Base-by-base conservation (phyloP, 768 basidiomycete species). In the Russula abietina region DNA sequence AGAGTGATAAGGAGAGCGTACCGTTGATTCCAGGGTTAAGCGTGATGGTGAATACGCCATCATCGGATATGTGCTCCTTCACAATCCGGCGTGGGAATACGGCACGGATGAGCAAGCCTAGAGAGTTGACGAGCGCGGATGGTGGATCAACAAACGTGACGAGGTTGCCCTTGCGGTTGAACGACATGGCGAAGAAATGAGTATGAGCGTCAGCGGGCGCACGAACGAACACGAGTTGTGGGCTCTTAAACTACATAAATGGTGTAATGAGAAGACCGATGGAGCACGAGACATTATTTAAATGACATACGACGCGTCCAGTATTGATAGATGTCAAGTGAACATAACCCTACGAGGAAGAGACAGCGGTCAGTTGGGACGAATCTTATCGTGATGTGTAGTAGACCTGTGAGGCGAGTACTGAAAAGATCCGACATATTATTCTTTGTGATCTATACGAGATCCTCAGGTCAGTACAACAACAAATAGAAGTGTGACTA, bases 211-310 rank as follows among this genome's bases (percentile, higher is more conserved):
- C 83, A 10, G 78, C 76, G 30, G 74, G 70, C n/a, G 77, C 76
- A 43, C 81, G 79, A 65, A 81, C 79, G 70, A 91, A 91, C 52
- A 91, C 75, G 22, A 89, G 78, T 26, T 84, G 83, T 51, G 87
- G 85, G 43, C 80, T 75, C 83, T 84, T 64, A 50, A 65, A 56
- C 65, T 64, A 33, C 26, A 38, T 10, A 67, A 69, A 60, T 17
- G 64, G 43, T 56, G 33, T 39, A 53, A 24, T 52, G 60, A 45
- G 22, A 62, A 19, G 51, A 33, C 28, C 16, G 60, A 43, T 16
- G 30, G 14, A 39, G n/a, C 61, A 53, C 24, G 57, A 32, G 38
- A 36, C 19, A 53, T 73, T 63, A 64, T 46, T 12, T 45, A 67
- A 19, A 52, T 54, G 56, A 70, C 75, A 48, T 68, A 88, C 88